Percentiles rank a stretch among this genome's conserved stretches.
These are phyloP conservation scores for Tylopilus rubrobrunneus DNA, from an alignment of 768 basidiomycete species.

Conservation along the genomic window DNA sequence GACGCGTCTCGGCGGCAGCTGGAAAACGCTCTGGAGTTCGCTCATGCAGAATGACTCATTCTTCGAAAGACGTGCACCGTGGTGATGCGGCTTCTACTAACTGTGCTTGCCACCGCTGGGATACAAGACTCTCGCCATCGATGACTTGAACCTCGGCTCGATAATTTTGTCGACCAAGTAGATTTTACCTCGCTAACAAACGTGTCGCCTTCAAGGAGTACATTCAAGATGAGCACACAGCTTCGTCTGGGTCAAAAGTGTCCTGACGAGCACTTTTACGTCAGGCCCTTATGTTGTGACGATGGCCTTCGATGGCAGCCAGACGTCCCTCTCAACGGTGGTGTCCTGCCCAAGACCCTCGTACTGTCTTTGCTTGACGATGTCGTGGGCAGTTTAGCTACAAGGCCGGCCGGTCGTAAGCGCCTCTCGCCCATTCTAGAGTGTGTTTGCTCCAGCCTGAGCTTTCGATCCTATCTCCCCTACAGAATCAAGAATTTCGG, in stretches of 20 bases:
- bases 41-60: not conserved
- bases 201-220: slow-evolving; percentile 36
- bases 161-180: no score
- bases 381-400: not conserved
- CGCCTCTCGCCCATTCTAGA: no score
- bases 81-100: not conserved
- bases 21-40: no score
- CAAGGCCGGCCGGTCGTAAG: not conserved
- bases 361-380: slow-evolving; percentile 33
- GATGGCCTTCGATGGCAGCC: slow-evolving; percentile 39
- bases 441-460: no score
- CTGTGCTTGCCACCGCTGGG: not conserved
- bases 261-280: no score
- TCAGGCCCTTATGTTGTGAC: slow-evolving; percentile 35
- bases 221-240: not conserved
- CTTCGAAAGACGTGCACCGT: not conserved
- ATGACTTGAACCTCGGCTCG: no score
- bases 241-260: no score
- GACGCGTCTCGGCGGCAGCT: no score
- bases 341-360: slow-evolving; percentile 48
- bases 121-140: not conserved
- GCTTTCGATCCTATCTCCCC: no score
- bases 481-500: no score
- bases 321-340: slow-evolving; percentile 41
- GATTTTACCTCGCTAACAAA: slow-evolving; percentile 25